Evolutionary conservation across 2,329 filamentous ascomycete genomes (phyloP).

Genomic region (Hypoxylon sp.): DNA sequence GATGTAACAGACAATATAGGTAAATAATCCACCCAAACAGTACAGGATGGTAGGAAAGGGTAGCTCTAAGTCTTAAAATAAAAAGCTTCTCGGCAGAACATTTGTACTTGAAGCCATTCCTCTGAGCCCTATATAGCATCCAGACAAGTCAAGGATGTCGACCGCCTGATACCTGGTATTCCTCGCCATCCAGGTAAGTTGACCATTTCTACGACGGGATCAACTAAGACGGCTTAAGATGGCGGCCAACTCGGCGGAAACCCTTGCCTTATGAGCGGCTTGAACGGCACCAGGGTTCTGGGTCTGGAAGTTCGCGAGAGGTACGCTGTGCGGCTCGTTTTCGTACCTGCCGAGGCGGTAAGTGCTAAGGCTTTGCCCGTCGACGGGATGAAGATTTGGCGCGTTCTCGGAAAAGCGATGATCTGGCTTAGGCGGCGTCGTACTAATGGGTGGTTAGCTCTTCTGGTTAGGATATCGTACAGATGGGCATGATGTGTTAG

Average conservation of each 20-base stretch:
- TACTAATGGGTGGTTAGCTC: neutral
- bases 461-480: neutral
- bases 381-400: slow-evolving; percentile 6
- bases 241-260: slow-evolving; percentile 13
- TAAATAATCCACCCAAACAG: neutral
- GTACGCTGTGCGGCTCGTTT: slow-evolving; percentile 10
- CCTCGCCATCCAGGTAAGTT: neutral
- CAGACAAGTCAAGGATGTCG: neutral
- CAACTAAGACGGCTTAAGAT: slow-evolving; percentile 15
- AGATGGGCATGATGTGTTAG: neutral
- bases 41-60: neutral
- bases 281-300: neutral
- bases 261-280: neutral
- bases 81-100: neutral
- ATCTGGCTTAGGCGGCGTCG: slow-evolving; percentile 4
- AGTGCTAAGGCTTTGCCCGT: slow-evolving; percentile 12
- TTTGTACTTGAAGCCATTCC: neutral
- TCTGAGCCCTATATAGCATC: neutral
- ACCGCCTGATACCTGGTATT: neutral
- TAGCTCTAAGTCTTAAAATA: neutral
- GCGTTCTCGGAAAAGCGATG: slow-evolving; percentile 7
- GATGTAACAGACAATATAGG: neutral
- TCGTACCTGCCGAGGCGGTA: slow-evolving; percentile 11
- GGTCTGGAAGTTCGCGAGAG: neutral
- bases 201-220: neutral